Evolutionary conservation across 768 basidiomycete species (phyloP), one percentile per base, ranked within the genome.

Genomic region (Boletus rubroflammeus): DNA sequence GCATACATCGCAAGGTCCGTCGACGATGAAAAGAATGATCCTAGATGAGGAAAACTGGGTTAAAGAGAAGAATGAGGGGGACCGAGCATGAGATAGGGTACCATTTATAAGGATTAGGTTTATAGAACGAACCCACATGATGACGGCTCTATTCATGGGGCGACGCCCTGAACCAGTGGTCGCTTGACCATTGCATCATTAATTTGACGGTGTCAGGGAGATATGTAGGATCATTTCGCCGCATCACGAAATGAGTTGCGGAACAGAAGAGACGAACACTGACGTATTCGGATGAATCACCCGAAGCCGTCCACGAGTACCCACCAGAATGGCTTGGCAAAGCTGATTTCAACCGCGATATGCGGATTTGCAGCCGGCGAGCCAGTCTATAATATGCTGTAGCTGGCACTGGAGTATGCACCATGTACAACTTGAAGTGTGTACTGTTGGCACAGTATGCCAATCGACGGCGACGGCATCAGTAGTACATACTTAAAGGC

Each of bases 1-100:
- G 53, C 14, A 54, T 64, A 54, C 66, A 69, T 73, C 39, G 59
- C 15, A 40, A 28, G 31, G 40, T 2, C 2, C 19, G 36, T 62
- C 21, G 29, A 44, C 6, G 9, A 39, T 0, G 5, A 38, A 35
- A 35, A 3, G 44, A 47, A 39, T 10, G 21, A 26, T 28, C 4
- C 8, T 6, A 13, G 36, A 15, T 11, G 29, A 44, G 43, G 26
- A 35, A 40, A 23, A 1, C 14, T 38, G 35, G 21, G 53, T 19
- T 51, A 17, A 43, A 23, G 19, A 26, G 17, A 28, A 21, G n/a
- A 6, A 19, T 8, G 34, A 28, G 34, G 40, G 17, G 8, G 9
- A 21, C 13, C 25, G 6, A 9, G 47, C 10, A 19, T 17, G 40
- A 32, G 8, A 32, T 36, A 4, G 11, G 19, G 14, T 17, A 6